These are phyloP conservation scores for Lyophyllum atratum DNA, from an alignment of 768 basidiomycete genomes.

Conservation along the genomic window DNA sequence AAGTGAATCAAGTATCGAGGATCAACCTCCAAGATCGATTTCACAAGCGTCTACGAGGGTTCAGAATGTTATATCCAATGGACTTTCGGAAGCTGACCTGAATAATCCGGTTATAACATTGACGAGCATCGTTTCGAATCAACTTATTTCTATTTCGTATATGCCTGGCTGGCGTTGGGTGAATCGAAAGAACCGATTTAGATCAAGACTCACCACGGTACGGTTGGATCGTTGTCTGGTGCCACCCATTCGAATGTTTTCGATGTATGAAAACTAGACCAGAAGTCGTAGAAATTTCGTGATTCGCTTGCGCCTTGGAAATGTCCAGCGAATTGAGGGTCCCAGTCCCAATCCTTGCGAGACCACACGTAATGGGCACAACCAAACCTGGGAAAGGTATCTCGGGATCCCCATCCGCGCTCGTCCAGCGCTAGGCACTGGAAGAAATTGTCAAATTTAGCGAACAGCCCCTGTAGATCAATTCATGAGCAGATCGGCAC, in stretches of 20 bases:
- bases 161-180: neutral
- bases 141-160: slow-evolving; percentile 4
- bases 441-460: slow-evolving; percentile 22
- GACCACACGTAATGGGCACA: slow-evolving; percentile 20
- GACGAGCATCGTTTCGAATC: slow-evolving; percentile 1
- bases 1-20: slow-evolving; percentile 14
- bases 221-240: slow-evolving; percentile 8
- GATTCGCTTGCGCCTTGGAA: slow-evolving; percentile 8
- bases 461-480: slow-evolving; percentile 13
- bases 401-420: slow-evolving; percentile 10
- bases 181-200: no score
- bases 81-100: slow-evolving; percentile 5
- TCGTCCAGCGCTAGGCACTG: slow-evolving; percentile 26
- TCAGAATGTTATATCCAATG: neutral
- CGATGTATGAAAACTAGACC: slow-evolving; percentile 22
- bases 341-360: slow-evolving; percentile 15
- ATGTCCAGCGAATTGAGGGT: neutral
- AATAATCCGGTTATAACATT: slow-evolving; percentile 13
- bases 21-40: slow-evolving; percentile 6
- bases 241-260: slow-evolving; percentile 28
- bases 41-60: neutral
- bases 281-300: slow-evolving; percentile 23
- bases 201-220: neutral
- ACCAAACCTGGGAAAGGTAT: slow-evolving; percentile 19
- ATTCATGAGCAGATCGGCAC: no score